phyloP scores from a whole-genome alignment of 768 basidiomycete genomes.

The Crucibulum laeve region DNA sequence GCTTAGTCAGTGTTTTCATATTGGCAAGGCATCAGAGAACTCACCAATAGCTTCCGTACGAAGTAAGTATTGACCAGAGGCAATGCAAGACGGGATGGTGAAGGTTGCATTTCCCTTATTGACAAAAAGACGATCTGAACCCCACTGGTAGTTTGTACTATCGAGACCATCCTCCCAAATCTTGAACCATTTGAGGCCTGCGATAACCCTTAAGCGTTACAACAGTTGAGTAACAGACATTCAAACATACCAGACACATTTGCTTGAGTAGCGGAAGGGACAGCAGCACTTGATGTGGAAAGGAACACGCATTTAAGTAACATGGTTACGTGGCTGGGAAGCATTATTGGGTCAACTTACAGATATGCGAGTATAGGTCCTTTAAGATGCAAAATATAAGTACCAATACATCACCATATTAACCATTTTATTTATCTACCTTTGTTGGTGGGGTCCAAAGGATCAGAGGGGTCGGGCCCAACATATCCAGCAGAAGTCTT shows the following conservation, averaged over 20 bases:
- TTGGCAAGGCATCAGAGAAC: constrained; percentile 3
- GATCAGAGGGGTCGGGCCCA: constrained; percentile 32
- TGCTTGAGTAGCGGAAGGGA: constrained; percentile 36
- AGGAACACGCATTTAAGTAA: background rate
- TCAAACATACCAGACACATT: constrained; percentile 25
- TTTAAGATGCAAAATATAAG: constrained; percentile 33
- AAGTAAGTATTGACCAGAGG: constrained; percentile 45
- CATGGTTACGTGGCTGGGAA: background rate
- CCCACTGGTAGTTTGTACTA: constrained; percentile 35
- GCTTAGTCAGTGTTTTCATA: background rate
- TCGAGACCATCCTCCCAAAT: constrained; percentile 42
- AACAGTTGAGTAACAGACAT: background rate
- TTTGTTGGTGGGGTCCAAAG: constrained; percentile 32
- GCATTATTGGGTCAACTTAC: constrained; percentile 23
- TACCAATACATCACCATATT: too few relatives aligned
- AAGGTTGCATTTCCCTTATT: constrained; percentile 49
- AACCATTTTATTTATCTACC: too few relatives aligned
- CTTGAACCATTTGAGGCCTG: constrained; percentile 52
- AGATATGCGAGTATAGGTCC: constrained; percentile 46
- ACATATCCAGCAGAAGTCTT: constrained; percentile 28
- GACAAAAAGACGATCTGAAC: constrained; percentile 37
- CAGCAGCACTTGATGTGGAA: constrained; percentile 30
- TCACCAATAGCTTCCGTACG: constrained; percentile 49
- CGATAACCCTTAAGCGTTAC: constrained; percentile 1
- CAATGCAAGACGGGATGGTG: constrained; percentile 40